Evolutionary conservation across 768 basidiomycete species (phyloP), one percentile per base, ranked within the genome.

Genomic region (Xerocomellus amylosporus): DNA sequence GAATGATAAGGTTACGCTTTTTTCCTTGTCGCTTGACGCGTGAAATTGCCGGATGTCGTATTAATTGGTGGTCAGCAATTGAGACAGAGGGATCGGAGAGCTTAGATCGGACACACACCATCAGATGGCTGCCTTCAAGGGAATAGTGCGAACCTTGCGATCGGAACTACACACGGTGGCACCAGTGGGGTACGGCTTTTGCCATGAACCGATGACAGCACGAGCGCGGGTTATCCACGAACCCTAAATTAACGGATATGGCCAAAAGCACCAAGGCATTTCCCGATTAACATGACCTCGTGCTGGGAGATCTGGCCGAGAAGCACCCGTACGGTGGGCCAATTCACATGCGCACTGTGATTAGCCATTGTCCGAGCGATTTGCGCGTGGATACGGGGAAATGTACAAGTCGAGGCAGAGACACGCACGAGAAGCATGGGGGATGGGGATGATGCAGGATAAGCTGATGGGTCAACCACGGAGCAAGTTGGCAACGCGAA

Each of bases 161-260:
- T 53, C 60, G 52, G 54, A 59, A 40, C 19, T 42, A 44, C 14
- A 20, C 46, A 48, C 36, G 52, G 42, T 53, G 48, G 51, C 42
- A 44, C 26, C 28, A 52, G 54, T 61, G 59, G 59, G 55, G 66
- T 57, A 62, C 62, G 55, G 54, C 51, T 49, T 59, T 57, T 58
- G 43, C 54, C 65, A 68, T 60, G 55, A 56, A 8, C 46, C 43
- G 46, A 57, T 55, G 58, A 60, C 55, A 53, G 30, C 58, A 53
- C 51, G 22, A 36, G 17, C 39, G 44, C 41, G 41, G 58, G 8
- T 52, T 42, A 26, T 56, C 46, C 37, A 49, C 55, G 54, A 67
- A 70, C 68, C 65, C 66, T 68, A 69, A 70, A 60, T 56, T 53
- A 63, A 60, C 65, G 68, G 70, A 70, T 63, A 48, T 68, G 56